These are phyloP conservation scores for Zygnema cylindricum DNA, from an alignment of 139 green algal species.

Conservation along the genomic window DNA sequence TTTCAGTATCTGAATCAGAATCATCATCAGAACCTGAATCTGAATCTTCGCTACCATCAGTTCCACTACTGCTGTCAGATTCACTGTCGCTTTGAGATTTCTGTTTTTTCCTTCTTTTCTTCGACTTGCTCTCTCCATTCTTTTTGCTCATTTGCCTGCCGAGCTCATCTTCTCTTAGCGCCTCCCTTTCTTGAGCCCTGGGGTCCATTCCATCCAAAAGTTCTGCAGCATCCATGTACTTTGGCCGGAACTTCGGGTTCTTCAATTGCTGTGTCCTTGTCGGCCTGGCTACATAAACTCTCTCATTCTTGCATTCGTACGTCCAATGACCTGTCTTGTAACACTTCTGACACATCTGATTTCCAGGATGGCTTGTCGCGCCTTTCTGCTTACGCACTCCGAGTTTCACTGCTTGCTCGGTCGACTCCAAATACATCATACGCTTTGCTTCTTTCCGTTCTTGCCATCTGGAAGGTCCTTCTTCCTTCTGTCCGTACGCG, in stretches of 20 bases:
- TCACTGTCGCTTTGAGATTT: constrained; percentile 33
- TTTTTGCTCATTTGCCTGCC: constrained; percentile 3
- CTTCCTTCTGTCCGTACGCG: constrained; percentile 62
- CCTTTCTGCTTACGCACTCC: constrained; percentile 20
- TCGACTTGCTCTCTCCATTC: background rate
- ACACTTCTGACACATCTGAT: constrained; percentile 63
- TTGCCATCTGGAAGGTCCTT: constrained; percentile 58
- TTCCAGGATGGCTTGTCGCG: constrained; percentile 5
- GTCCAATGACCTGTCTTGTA: constrained; percentile 60
- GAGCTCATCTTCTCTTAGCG: constrained; percentile 37
- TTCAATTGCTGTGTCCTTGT: constrained; percentile 56
- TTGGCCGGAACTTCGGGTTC: constrained; percentile 28
- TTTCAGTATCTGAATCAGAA: background rate
- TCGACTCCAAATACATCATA: constrained; percentile 60
- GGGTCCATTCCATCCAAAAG: background rate
- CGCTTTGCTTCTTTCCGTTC: constrained; percentile 61
- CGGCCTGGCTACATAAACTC: constrained; percentile 55
- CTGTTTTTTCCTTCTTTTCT: background rate
- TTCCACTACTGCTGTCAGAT: constrained; percentile 29
- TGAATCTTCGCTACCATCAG: constrained; percentile 11
- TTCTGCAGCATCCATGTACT: constrained; percentile 11
- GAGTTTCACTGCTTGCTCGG: constrained; percentile 58
- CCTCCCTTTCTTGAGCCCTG: background rate
- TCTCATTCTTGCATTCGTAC: constrained; percentile 63
- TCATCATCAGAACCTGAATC: background rate